Percentiles rank a stretch among this genome's conserved stretches.
Conservation (phyloP, 1,284 basidiomycete genomes). For the Leccinum discolor region DNA sequence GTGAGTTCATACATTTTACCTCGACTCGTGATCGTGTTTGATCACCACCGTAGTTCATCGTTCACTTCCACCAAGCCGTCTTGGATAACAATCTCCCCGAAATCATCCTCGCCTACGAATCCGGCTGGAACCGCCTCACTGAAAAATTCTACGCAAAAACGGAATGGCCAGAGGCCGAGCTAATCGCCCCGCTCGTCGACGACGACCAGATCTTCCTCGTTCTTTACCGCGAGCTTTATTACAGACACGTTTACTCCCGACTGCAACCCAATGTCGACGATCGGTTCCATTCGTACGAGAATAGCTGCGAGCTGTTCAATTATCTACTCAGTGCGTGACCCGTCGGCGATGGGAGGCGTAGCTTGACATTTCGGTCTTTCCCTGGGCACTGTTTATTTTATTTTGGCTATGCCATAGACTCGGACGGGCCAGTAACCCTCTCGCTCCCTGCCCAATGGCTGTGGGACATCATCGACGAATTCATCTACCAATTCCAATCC, state of each 20-base stretch:
- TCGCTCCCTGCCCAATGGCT: slow-evolving; percentile 97
- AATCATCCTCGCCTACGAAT: slow-evolving; percentile 92
- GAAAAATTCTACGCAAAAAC: slow-evolving; percentile 94
- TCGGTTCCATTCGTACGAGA: slow-evolving; percentile 98
- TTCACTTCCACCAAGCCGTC: slow-evolving; percentile 89
- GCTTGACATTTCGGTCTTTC: not conserved
- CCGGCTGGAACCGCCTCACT: slow-evolving; percentile 95
- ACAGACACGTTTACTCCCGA: slow-evolving; percentile 94
- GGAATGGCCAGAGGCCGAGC: slow-evolving; percentile 98
- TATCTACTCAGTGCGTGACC: slow-evolving; percentile 76
- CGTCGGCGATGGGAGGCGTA: not conserved
- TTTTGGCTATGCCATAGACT: slow-evolving; percentile 52
- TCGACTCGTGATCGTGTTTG: not conserved
- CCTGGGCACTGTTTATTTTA: not conserved
- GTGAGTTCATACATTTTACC: slow-evolving; percentile 41
- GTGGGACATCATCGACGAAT: slow-evolving; percentile 99
- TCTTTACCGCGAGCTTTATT: slow-evolving; percentile 94
- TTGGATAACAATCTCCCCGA: slow-evolving; percentile 86
- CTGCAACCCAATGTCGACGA: slow-evolving; percentile 96
- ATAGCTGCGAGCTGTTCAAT: slow-evolving; percentile 97
- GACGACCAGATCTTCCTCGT: slow-evolving; percentile 96
- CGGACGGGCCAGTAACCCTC: slow-evolving; percentile 91
- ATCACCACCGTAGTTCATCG: slow-evolving; percentile 68
- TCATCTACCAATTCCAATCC: slow-evolving; percentile 98
- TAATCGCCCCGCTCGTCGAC: slow-evolving; percentile 92